These are phyloP conservation scores for Penicillium fuscoglaucum DNA, from an alignment of 2,329 filamentous ascomycete genomes.

Conservation along the genomic window DNA sequence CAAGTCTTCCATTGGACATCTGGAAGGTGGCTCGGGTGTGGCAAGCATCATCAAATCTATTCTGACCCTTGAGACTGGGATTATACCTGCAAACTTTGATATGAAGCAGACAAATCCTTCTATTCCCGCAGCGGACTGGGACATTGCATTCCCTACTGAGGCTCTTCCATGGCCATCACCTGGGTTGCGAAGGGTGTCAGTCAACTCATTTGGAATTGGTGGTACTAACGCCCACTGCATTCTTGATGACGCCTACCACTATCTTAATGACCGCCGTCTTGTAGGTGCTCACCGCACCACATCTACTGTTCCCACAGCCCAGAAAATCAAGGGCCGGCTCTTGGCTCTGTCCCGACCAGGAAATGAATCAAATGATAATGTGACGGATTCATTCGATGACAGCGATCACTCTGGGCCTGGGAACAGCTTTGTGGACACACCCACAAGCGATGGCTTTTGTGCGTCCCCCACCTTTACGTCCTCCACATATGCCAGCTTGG, in stretches of 20 bases:
- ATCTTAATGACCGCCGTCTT: slow-evolving; percentile 16
- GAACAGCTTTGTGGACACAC: slow-evolving; percentile 14
- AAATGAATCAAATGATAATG: background rate
- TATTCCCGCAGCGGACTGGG: slow-evolving; percentile 39
- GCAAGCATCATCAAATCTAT: slow-evolving; percentile 44
- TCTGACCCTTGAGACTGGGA: slow-evolving; percentile 47
- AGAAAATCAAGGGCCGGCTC: background rate
- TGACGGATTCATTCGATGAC: slow-evolving; percentile 6
- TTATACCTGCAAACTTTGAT: slow-evolving; percentile 47
- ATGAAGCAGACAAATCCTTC: slow-evolving; percentile 43
- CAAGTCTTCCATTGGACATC: slow-evolving; percentile 31
- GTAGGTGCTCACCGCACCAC: slow-evolving; percentile 14
- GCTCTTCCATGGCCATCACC: slow-evolving; percentile 30
- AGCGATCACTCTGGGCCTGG: slow-evolving; percentile 12
- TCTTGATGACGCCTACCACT: slow-evolving; percentile 33
- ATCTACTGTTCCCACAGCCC: background rate
- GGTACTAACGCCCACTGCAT: slow-evolving; percentile 38
- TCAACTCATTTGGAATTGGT: slow-evolving; percentile 44
- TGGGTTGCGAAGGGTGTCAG: slow-evolving; percentile 26
- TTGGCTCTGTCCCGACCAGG: background rate
- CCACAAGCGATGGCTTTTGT: slow-evolving; percentile 12
- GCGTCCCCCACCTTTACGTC: slow-evolving; percentile 4
- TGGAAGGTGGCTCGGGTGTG: slow-evolving; percentile 32
- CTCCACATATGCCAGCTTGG: background rate
- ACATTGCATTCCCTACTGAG: slow-evolving; percentile 26